Evolutionary conservation across 805 yeast genomes (phyloP), one percentile per base, ranked within the genome.

Genomic region (Candida insectorum): DNA sequence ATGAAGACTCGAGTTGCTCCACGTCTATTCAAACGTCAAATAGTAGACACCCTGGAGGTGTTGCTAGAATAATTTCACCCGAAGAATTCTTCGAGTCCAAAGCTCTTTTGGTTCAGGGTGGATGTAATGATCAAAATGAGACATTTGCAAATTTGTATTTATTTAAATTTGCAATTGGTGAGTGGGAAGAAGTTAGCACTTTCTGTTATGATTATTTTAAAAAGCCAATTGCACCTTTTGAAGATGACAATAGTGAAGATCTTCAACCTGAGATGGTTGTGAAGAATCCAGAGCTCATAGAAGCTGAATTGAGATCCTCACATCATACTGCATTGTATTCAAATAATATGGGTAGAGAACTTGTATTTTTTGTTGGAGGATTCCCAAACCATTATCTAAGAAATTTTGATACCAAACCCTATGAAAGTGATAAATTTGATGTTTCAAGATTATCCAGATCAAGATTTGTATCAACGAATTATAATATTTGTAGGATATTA

Each of bases 221-320:
- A 17, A 31, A 25, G 8, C 51, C 52, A 2, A 26, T 29, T 10
- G 39, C 44, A 25, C 58, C 66, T 2, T 45, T 30, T 20, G 61
- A 51, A 19, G 68, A 62, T 40, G 68, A 60, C 22, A 51, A 50
- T 28, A 33, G 45, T n/a, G 41, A 45, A 1, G 22, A 31, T 7
- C 42, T 53, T 6, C 32, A 47, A 7, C 42, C 48, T 24, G 60
- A 60, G 5, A 46, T 47, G 3, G 58, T 52, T 28, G 47, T 55
- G 10, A 46, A 43, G 4, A 33, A 49, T 8, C 60, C 70, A 2
- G 34, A 47, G 16, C 43, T 61, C 7, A 44, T 54, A 11, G 68
- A 61, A 27, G 71, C 71, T 6, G 73, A 66, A 40, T 45, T 66
- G 13, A 40, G 71, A n/a, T 49, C 64, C 5, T 61, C 70, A 43